Evolutionary conservation across 2,329 filamentous ascomycete species (phyloP), one percentile per base, ranked within the genome.

Genomic region (Colletotrichum sojae): DNA sequence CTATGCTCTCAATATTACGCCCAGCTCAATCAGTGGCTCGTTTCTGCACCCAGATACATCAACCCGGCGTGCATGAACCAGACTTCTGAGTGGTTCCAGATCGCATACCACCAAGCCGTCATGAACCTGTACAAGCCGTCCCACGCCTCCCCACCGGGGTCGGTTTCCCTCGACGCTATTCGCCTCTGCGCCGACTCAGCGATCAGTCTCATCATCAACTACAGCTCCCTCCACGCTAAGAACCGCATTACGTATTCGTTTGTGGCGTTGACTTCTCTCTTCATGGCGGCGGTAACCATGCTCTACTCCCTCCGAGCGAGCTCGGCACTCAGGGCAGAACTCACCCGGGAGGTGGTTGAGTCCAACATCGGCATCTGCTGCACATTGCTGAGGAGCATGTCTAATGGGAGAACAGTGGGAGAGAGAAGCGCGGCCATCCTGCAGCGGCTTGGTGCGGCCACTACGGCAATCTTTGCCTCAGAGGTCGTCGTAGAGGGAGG

Each of bases 211-310:
- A 68, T 73, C 22, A 66, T 36, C 18, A 54, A 45, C 51, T 73
- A 73, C 72, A 71, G 66, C 53, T 57, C 74, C 4, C 52, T 77
- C 1, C 74, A 76, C 40, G 76, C 75, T 22, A 72, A 73, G 13
- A 76, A 76, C 55, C 70, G 71, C 10, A 73, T 76, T 22, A 75
- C 73, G 2, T 77, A 76, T 53, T 75, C 75, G 0, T 76, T 76
- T 51, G 72, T 76, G 0, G 75, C 75, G 0, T 71, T 76, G 6
- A 73, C 72, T 18, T 73, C 74, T 4, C 71, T 77, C 0, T 76
- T 77, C 65, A 75, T 77, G 73, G 75, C 76, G n/a, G n/a, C n/a
- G n/a, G n/a, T n/a, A n/a, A n/a, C n/a, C n/a, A n/a, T n/a, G n/a
- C n/a, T n/a, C n/a, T n/a, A n/a, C n/a, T n/a, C n/a, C n/a, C n/a